A percentile compares a stretch with the other conserved stretches of the same genome.
These are phyloP conservation scores for Vaccinium darrowii DNA, from an alignment of 148 eudicot genomes.

Conservation along the genomic window DNA sequence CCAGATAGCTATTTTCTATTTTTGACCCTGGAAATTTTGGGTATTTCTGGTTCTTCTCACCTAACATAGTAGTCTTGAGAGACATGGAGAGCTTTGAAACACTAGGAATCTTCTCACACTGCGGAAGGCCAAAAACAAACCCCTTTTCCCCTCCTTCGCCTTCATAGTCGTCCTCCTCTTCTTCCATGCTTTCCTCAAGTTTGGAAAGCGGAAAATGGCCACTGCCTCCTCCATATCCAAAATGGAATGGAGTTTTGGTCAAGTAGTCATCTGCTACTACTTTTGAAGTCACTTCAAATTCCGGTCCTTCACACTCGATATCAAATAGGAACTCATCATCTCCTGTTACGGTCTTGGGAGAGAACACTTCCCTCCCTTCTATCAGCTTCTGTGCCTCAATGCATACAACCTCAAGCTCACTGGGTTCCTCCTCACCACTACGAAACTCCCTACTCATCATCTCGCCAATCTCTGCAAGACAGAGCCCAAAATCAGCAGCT, in stretches of 20 bases:
- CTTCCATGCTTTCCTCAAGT: conserved; percentile 66
- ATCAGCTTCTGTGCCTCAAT: conserved; percentile 75
- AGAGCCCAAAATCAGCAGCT: conserved; percentile 82
- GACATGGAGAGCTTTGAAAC: conserved; percentile 61
- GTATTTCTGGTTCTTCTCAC: conserved; percentile 48
- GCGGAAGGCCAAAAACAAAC: conserved; percentile 5
- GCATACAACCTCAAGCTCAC: conserved; percentile 86
- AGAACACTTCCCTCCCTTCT: conserved; percentile 48
- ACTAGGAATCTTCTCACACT: conserved; percentile 26
- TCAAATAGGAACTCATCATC: conserved; percentile 59
- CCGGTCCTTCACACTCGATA: conserved; percentile 66
- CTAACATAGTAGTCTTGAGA: conserved; percentile 54
- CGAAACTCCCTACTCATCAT: conserved; percentile 97
- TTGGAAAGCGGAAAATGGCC: conserved; percentile 60
- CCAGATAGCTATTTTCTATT: conserved; percentile 39
- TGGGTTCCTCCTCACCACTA: conserved; percentile 92
- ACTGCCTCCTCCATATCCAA: conserved; percentile 35
- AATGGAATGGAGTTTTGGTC: conserved; percentile 31
- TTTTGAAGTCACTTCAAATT: conserved; percentile 38
- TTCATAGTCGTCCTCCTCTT: conserved; percentile 62
- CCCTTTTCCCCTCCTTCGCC: conserved; percentile 29
- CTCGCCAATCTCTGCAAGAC: conserved; percentile 97
- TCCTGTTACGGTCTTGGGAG: conserved; percentile 39
- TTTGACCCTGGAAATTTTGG: conserved; percentile 34
- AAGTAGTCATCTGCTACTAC: conserved; percentile 33